A percentile compares a stretch with the other conserved stretches of the same genome.
These are phyloP conservation scores for Ustilago tritici DNA, from an alignment of 1,284 basidiomycete species.

Conservation along the genomic window DNA sequence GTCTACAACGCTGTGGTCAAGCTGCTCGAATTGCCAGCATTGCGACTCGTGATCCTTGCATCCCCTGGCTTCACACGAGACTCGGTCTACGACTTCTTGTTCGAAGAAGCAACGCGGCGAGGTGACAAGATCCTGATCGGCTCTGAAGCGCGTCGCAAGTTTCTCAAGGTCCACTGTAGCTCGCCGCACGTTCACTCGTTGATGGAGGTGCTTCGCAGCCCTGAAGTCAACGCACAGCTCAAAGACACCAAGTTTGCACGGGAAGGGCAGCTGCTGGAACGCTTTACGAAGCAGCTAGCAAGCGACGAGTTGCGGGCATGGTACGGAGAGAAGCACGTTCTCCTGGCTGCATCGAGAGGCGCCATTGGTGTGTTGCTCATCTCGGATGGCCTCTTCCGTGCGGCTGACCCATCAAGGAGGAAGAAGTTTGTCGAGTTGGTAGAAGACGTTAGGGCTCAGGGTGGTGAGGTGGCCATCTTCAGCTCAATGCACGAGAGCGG, in stretches of 20 bases:
- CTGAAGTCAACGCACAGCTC: constrained; percentile 76
- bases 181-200: constrained; percentile 96
- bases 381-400: constrained; percentile 90
- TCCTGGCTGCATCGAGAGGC: constrained; percentile 88
- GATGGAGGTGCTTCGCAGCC: constrained; percentile 92
- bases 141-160: constrained; percentile 82
- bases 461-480: constrained; percentile 94
- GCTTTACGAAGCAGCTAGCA: constrained; percentile 83
- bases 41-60: constrained; percentile 93
- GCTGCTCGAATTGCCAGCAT: constrained; percentile 84
- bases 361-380: constrained; percentile 95
- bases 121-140: constrained; percentile 82
- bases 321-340: constrained; percentile 96
- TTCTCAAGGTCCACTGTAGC: constrained; percentile 88
- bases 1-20: constrained; percentile 89
- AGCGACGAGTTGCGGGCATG: constrained; percentile 94
- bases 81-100: constrained; percentile 80
- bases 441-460: constrained; percentile 86
- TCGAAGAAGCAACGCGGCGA: constrained; percentile 72
- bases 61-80: constrained; percentile 97
- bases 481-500: constrained; percentile 99
- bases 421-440: constrained; percentile 86
- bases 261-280: constrained; percentile 76
- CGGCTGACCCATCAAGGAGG: constrained; percentile 64
- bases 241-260: constrained; percentile 98